These are phyloP conservation scores for Myrica gale DNA, from an alignment of 306 rosid genomes.

Conservation along the genomic window DNA sequence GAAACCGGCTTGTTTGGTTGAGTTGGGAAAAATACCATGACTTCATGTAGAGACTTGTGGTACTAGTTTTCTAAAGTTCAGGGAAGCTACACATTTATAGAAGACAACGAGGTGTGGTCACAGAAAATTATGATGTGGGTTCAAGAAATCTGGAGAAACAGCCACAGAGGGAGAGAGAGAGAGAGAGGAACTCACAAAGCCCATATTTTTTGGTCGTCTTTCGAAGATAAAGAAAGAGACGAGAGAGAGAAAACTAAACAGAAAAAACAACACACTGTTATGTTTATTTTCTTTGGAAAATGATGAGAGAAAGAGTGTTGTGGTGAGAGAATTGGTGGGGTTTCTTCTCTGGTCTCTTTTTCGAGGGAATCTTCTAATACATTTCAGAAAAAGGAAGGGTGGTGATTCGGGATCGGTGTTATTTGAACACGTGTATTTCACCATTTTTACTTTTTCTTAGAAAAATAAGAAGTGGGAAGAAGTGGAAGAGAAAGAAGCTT, in stretches of 20 bases:
- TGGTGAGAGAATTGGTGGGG: too few relatives aligned
- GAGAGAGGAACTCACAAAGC: slow-evolving; percentile 7
- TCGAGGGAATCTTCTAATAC: slow-evolving; percentile 48
- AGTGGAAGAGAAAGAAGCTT: neutral
- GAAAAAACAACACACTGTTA: slow-evolving; percentile 13
- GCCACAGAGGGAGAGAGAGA: neutral
- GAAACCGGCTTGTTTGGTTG: slow-evolving; percentile 6
- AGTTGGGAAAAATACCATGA: slow-evolving; percentile 49
- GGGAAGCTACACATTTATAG: slow-evolving; percentile 32
- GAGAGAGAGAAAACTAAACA: neutral
- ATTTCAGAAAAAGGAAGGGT: slow-evolving; percentile 18
- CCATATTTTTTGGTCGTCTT: neutral
- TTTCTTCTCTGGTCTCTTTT: too few relatives aligned
- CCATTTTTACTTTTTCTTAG: slow-evolving; percentile 15
- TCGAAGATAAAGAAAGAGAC: neutral
- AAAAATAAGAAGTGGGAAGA: neutral
- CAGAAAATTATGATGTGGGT: slow-evolving; percentile 46
- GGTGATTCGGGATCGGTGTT: neutral
- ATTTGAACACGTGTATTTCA: slow-evolving; percentile 39
- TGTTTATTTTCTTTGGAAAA: slow-evolving; percentile 33
- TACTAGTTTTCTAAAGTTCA: slow-evolving; percentile 2
- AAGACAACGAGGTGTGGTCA: neutral
- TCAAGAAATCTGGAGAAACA: slow-evolving; percentile 66
- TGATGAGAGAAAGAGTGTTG: slow-evolving; percentile 13
- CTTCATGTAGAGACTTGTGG: slow-evolving; percentile 3